These are phyloP conservation scores for Myxozyma nipponensis DNA, from an alignment of 805 yeast species.

Conservation along the genomic window DNA sequence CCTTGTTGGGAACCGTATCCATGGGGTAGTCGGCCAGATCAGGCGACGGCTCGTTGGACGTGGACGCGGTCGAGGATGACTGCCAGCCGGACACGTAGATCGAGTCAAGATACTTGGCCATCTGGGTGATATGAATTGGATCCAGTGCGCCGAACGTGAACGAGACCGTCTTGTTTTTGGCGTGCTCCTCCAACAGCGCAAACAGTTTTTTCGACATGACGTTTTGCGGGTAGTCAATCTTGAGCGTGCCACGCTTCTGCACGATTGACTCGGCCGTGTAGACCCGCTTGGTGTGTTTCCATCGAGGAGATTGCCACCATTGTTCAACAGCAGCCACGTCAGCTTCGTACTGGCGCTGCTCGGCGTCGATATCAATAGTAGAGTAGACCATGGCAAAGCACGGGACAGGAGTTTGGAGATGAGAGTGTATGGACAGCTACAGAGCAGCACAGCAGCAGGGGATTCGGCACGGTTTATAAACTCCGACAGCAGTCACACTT, in stretches of 20 bases:
- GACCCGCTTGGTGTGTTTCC: conserved; percentile 82
- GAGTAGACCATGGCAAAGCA: conserved; percentile 48
- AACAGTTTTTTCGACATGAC: conserved; percentile 78
- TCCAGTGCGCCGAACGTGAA: conserved; percentile 95
- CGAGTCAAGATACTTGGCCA: conserved; percentile 92
- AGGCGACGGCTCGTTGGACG: conserved; percentile 96
- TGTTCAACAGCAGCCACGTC: conserved; percentile 69
- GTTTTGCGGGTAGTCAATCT: conserved; percentile 70
- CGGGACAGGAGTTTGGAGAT: not conserved
- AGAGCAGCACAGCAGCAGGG: too few relatives aligned
- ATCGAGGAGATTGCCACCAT: conserved; percentile 95
- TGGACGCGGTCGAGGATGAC: conserved; percentile 95
- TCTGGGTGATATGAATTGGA: conserved; percentile 92
- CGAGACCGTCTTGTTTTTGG: conserved; percentile 64
- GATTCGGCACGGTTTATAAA: too few relatives aligned
- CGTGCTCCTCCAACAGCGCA: conserved; percentile 67
- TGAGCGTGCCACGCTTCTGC: conserved; percentile 71
- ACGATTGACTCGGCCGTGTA: conserved; percentile 89
- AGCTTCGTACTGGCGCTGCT: conserved; percentile 58
- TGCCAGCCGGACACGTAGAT: conserved; percentile 98
- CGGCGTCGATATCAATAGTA: conserved; percentile 54
- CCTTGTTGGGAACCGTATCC: conserved; percentile 98
- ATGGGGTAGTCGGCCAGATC: conserved; percentile 98
- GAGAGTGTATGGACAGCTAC: not conserved
- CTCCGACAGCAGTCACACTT: too few relatives aligned